Base-by-base conservation (phyloP, 73 alveolate species). In the Paramecium primaurelia region DNA sequence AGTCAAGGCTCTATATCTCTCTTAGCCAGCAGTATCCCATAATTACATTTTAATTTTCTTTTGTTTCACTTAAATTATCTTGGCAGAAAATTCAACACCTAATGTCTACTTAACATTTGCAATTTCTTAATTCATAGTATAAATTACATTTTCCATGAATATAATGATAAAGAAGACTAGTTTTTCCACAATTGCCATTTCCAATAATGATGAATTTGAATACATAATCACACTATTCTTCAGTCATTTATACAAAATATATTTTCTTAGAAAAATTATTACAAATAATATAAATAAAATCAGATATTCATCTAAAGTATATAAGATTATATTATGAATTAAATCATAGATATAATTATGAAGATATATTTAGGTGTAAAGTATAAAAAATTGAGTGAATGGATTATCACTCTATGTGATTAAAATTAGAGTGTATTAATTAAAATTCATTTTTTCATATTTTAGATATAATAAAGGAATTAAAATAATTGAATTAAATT, bases 21-120 rank as follows among this genome's bases (percentile, higher is more conserved):
- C 99, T 92, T 96, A 92, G 11, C 99, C 99, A 10, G 99, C 99
- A 40, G 99, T 97, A 93, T 97, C 99, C 99, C 99, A 97, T 11
- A 97, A 90, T 86, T 97, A 94, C 22, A 96, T 96, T 73, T 93
- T 94, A 60, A 97, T 86, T 18, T n/a, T 86, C 60, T 86, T 86
- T 30, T 25, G 38, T 26, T 68, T 87, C 42, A 86, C 69, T 30
- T 58, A 25, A 36, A 86, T 26, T 28, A 22, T 16, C 37, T 34
- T 86, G 25, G 58, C n/a, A 7, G 88, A 42, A 37, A 86, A 86
- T 37, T 86, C 93, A 73, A 73, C 87, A 5, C 88, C 92, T n/a
- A 84, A 12, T 42, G 92, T 84, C 37, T 75, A 30, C 58, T 16
- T 22, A 10, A 45, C 60, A 75, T 75, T 75, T 45, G 25, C 10